Base-by-base conservation (phyloP, 1,284 basidiomycete species). In the Leccinum variabile region DNA sequence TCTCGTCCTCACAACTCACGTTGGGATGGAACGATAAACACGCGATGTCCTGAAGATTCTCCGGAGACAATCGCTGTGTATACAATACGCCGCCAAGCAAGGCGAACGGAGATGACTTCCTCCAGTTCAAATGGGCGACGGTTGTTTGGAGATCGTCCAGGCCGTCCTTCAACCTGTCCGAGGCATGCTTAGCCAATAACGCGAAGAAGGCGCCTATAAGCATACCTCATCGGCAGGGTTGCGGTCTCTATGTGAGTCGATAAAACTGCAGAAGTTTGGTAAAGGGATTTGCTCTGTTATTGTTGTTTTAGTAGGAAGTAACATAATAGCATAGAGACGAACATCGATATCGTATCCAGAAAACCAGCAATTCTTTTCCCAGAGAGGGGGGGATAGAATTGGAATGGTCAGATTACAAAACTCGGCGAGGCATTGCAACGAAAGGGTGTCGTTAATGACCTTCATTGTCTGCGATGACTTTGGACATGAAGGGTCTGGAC, bases 141-240 rank as follows among this genome's bases (percentile, higher is more conserved):
- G 86, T 68, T 56, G 75, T 80, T 8, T 80, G 71, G 37, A 91
- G 74, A 65, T 82, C 80, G n/a, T 81, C 75, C 10, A 68, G 65
- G 16, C 72, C 69, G 3, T 63, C 66, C 63, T 78, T 81, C 63
- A 84, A 64, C 46, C 87, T 80, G 52, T 59, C 35, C 57, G 46
- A 49, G 58, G 50, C 37, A n/a, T 6, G 14, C 22, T 60, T 44
- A 49, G n/a, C 18, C 2, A 5, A 59, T 46, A 37, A 54, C 13
- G 28, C 4, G 6, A n/a, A 3, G 25, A 22, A 44, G 5, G 18
- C 11, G 57, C 35, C 16, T 28, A 61, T 77, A 52, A 41, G 7
- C 6, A n/a, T 65, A 89, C 89, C 89, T 82, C 39, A 88, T 70
- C 2, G 89, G 85, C 37, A 90, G 77, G 3, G 90, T 91, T 13